A percentile compares a stretch with the other conserved stretches of the same genome.
Conservation (phyloP, 1,284 basidiomycete species). For the Schizophyllum amplum region DNA sequence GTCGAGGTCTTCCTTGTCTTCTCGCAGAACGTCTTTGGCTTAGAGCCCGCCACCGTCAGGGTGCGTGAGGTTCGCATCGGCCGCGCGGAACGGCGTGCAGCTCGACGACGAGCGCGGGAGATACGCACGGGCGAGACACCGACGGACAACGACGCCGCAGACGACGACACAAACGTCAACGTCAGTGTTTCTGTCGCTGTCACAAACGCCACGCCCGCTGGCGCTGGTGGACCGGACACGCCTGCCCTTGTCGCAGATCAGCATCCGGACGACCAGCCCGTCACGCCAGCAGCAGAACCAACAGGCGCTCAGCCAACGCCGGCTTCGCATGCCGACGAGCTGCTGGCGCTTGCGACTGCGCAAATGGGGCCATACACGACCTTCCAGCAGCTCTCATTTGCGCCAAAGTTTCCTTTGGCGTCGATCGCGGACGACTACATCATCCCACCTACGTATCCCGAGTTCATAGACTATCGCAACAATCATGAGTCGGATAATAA, state of each 20-base stretch:
- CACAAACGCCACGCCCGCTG: conserved; percentile 21
- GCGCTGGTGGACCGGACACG: conserved; percentile 22
- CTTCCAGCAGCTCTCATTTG: conserved; percentile 78
- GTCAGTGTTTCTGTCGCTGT: conserved; percentile 52
- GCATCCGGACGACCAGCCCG: conserved; percentile 26
- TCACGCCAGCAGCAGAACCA: conserved; percentile 14
- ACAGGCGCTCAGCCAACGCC: conserved; percentile 15
- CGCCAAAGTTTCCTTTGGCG: conserved; percentile 78
- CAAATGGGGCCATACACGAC: conserved; percentile 78
- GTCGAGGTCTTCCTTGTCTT: conserved; percentile 86
- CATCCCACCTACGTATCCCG: conserved; percentile 78
- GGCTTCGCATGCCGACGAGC: conserved; percentile 51
- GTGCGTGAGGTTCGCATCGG: conserved; percentile 87
- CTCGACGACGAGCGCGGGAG: conserved; percentile 65
- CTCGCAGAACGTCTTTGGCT: conserved; percentile 80
- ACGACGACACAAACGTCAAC: conserved; percentile 53
- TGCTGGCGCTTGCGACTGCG: conserved; percentile 57
- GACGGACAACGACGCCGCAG: conserved; percentile 37
- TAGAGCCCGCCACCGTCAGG: conserved; percentile 83
- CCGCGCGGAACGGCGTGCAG: conserved; percentile 75
- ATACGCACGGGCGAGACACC: conserved; percentile 42
- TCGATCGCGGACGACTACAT: conserved; percentile 81
- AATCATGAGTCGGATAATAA: conserved; percentile 43
- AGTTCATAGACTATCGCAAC: conserved; percentile 63
- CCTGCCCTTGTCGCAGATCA: conserved; percentile 33